Base-by-base conservation (phyloP, 495 filamentous ascomycete species). In the Penicillium maclennaniae region DNA sequence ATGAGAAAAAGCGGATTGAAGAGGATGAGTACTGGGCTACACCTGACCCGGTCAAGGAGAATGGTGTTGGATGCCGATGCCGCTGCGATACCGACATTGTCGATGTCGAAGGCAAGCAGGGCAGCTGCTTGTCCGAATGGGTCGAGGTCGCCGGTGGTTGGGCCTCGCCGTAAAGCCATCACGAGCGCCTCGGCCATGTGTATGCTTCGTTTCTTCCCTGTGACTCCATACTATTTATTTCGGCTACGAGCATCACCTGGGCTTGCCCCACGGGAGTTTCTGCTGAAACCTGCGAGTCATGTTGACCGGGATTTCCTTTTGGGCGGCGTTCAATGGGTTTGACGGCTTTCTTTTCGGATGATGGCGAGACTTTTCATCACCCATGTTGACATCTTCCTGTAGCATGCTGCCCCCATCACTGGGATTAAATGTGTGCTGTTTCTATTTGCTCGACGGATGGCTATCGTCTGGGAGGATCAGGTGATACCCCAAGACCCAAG, bases 61-160 rank as follows among this genome's bases (percentile, higher is more conserved):
- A 97, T 63, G 93, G 93, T 49, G 93, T 98, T 19, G 93, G 93
- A 28, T 99, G 93, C 74, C 80, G 93, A 65, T 99, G 93, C 80
- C 86, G 86, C 60, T 99, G 93, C 69, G 93, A 99, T 67, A 97
- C 92, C n/a, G 93, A 97, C 69, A 95, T 97, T 63, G 87, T 89
- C 21, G 93, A 99, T 63, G 91, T 99, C 20, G 93, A 99, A 70
- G 90, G 89, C 69, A 97, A 97, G 73, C 86, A 91, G 67, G 93
- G 95, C 51, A 95, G 88, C 60, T 99, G 93, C 75, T 75, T 97
- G 38, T 76, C 88, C 10, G 92, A 99, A 77, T 99, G 95, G 95
- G 93, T 99, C 9, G 88, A 96, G 49, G 92, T 96, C 61, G 95
- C 93, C 37, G 93, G 93, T 54, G 93, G 93, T 47, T 99, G 92